phyloP scores from a whole-genome alignment of 1,139 yeast genomes.

The Geotrichum reessii region DNA sequence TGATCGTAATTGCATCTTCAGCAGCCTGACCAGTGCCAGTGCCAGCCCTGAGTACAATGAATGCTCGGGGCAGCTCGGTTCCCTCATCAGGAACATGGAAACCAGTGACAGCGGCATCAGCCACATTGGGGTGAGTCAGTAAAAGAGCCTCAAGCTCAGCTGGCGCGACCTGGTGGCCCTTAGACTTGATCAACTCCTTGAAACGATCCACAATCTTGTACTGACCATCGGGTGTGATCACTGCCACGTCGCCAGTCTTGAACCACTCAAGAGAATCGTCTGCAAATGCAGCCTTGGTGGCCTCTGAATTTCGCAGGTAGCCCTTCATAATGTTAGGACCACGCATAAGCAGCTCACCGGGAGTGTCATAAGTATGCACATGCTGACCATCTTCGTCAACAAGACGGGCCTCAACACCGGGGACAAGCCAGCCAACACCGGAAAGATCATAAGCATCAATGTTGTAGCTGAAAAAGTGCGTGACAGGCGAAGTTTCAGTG shows the following conservation, averaged over 20 bases:
- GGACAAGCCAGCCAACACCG: conserved; percentile 46
- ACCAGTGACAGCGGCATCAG: conserved; percentile 38
- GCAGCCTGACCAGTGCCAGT: not conserved
- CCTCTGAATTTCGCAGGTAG: conserved; percentile 53
- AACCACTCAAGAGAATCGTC: conserved; percentile 58
- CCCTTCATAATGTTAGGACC: conserved; percentile 66
- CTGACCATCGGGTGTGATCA: conserved; percentile 48
- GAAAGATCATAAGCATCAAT: conserved; percentile 23
- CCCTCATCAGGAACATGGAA: conserved; percentile 31
- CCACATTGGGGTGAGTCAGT: conserved; percentile 40
- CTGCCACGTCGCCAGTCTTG: conserved; percentile 72
- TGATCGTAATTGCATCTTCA: conserved; percentile 27
- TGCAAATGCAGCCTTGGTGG: conserved; percentile 48
- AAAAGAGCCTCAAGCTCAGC: conserved; percentile 68
- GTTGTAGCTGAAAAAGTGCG: conserved; percentile 25
- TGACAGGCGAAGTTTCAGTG: conserved; percentile 44
- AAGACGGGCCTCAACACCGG: conserved; percentile 45
- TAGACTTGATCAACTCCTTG: conserved; percentile 74
- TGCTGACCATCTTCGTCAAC: conserved; percentile 44
- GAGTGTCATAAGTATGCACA: conserved; percentile 49
- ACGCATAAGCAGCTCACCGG: conserved; percentile 58
- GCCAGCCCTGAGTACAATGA: conserved; percentile 29
- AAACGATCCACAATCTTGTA: conserved; percentile 65
- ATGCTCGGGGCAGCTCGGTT: conserved; percentile 39
- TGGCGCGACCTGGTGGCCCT: conserved; percentile 80